phyloP scores from a whole-genome alignment of 352 stramenopile species.

The Aphanomyces cochlioides region DNA sequence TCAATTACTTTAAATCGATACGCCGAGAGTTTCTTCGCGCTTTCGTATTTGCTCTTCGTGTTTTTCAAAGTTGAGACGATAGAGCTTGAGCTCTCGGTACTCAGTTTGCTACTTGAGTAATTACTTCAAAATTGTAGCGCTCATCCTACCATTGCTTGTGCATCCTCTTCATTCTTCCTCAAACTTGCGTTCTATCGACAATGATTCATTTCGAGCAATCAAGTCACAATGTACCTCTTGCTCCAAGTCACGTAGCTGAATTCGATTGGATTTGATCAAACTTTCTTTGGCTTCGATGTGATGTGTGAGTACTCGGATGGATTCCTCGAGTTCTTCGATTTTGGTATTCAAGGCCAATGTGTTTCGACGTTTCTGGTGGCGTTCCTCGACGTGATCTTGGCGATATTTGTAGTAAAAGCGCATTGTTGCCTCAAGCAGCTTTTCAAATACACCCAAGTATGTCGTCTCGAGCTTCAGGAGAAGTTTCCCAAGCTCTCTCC shows the following conservation, averaged over 20 bases:
- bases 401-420: slow-evolving; percentile 72
- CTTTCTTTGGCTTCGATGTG: slow-evolving; percentile 56
- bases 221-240: slow-evolving; percentile 33
- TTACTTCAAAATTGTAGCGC: background rate
- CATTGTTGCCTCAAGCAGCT: slow-evolving; percentile 64
- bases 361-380: slow-evolving; percentile 37
- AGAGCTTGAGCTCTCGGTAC: slow-evolving; percentile 42
- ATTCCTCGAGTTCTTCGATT: slow-evolving; percentile 33
- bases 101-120: slow-evolving; percentile 31
- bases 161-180: background rate
- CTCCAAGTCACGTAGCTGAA: slow-evolving; percentile 51
- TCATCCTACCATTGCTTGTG: no score
- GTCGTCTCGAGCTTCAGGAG: slow-evolving; percentile 69
- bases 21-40: slow-evolving; percentile 11
- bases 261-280: slow-evolving; percentile 45
- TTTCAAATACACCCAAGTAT: slow-evolving; percentile 74
- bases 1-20: background rate
- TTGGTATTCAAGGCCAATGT: slow-evolving; percentile 29
- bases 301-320: slow-evolving; percentile 38
- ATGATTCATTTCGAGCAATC: background rate
- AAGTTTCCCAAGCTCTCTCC: slow-evolving; percentile 56
- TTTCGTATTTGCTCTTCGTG: background rate
- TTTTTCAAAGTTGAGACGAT: slow-evolving; percentile 27
- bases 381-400: slow-evolving; percentile 45
- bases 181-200: background rate